These are phyloP conservation scores for Naganishia randhawae DNA, from an alignment of 768 basidiomycete species.

Conservation along the genomic window DNA sequence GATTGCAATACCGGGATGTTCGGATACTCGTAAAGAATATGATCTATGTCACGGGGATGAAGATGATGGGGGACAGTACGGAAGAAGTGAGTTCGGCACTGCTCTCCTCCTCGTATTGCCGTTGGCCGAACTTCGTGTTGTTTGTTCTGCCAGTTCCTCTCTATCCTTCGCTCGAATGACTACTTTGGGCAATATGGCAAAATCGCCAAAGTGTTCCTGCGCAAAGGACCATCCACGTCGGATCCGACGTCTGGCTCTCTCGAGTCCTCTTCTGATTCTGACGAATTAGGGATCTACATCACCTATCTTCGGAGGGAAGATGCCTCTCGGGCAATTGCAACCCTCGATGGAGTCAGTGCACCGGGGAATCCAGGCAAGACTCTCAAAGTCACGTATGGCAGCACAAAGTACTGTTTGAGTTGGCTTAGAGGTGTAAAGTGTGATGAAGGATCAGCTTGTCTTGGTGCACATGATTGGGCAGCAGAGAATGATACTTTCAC, in stretches of 20 bases:
- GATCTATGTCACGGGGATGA: slow-evolving; percentile 93
- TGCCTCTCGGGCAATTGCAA: slow-evolving; percentile 84
- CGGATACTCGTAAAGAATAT: slow-evolving; percentile 95
- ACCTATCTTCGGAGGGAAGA: slow-evolving; percentile 92
- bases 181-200: slow-evolving; percentile 99
- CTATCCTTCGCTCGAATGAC: slow-evolving; percentile 85
- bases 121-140: neutral
- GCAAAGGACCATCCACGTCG: slow-evolving; percentile 59
- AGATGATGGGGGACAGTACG: slow-evolving; percentile 66
- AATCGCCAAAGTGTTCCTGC: slow-evolving; percentile 88
- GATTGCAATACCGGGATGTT: slow-evolving; percentile 83
- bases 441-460: slow-evolving; percentile 71
- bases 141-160: slow-evolving; percentile 53
- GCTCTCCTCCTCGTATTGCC: neutral
- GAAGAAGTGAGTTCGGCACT: slow-evolving; percentile 70
- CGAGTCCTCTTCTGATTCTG: slow-evolving; percentile 22
- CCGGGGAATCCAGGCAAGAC: slow-evolving; percentile 84
- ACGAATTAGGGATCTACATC: slow-evolving; percentile 80
- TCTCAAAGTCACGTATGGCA: slow-evolving; percentile 91
- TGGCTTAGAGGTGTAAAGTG: slow-evolving; percentile 83
- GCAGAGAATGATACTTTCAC: slow-evolving; percentile 98
- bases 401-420: slow-evolving; percentile 94
- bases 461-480: slow-evolving; percentile 96
- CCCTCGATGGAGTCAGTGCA: slow-evolving; percentile 85
- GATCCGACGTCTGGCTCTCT: slow-evolving; percentile 27